Conservation (phyloP, 768 basidiomycete genomes). For the Pleurotus ostreatus region DNA sequence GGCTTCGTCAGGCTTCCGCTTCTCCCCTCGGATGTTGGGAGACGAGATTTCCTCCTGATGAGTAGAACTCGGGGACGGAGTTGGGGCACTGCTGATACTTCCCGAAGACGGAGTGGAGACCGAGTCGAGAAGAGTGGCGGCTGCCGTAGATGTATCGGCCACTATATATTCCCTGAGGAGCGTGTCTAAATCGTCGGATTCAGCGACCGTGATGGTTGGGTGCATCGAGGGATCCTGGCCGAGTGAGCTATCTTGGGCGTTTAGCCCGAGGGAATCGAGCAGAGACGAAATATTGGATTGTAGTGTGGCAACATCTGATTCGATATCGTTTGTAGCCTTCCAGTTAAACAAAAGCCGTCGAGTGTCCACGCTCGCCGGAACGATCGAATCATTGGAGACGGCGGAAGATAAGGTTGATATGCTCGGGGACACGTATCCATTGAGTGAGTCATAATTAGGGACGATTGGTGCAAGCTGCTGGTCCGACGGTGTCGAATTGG, state of each 20-base stretch:
- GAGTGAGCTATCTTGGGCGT: constrained; percentile 27
- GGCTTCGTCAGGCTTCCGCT: too few species aligned
- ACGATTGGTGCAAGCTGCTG: neutral
- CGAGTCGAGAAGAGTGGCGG: too few species aligned
- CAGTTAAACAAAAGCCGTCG: constrained; percentile 47
- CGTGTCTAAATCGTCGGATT: too few species aligned
- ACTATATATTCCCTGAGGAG: too few species aligned
- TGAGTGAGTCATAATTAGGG: neutral
- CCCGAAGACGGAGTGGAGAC: too few species aligned
- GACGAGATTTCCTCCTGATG: too few species aligned
- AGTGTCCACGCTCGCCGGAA: constrained; percentile 23
- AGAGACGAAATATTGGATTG: constrained; percentile 65
- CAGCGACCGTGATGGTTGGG: too few species aligned
- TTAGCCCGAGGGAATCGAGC: constrained; percentile 65
- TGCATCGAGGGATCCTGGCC: too few species aligned
- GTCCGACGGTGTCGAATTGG: neutral
- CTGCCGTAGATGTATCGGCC: too few species aligned
- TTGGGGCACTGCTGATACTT: too few species aligned
- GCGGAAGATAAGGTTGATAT: neutral
- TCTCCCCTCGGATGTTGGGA: too few species aligned
- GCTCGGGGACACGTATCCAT: neutral
- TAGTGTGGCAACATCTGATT: constrained; percentile 65
- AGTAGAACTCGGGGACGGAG: too few species aligned
- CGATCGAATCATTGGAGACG: neutral
- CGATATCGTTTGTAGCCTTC: constrained; percentile 57